Conservation (phyloP, 306 rosid genomes). For the Sesbania bispinosa region DNA sequence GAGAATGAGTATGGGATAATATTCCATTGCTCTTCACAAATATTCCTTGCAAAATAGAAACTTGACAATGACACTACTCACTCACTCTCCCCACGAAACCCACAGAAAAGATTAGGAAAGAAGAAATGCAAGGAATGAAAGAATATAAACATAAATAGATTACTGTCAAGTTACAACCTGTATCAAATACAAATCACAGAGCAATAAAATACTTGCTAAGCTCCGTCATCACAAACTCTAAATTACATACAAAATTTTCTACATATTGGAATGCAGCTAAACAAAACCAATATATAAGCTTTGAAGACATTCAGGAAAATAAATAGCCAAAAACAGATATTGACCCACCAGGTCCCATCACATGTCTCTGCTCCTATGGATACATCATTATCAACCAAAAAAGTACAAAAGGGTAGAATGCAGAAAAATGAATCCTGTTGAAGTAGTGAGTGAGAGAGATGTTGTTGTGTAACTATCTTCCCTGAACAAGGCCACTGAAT, state of each 20-base stretch:
- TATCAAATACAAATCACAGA: neutral
- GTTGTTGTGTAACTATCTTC: constrained; percentile 58
- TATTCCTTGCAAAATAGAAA: no score
- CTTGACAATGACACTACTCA: no score
- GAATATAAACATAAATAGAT: constrained; percentile 24
- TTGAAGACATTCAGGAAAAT: no score
- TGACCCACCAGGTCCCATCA: no score
- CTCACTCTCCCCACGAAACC: no score
- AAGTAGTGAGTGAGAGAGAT: constrained; percentile 15
- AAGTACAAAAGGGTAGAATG: neutral
- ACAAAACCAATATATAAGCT: constrained; percentile 4
- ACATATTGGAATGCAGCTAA: neutral
- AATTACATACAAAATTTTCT: constrained; percentile 32
- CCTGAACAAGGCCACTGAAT: constrained; percentile 97
- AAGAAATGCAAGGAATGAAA: constrained; percentile 22
- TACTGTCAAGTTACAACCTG: constrained; percentile 3
- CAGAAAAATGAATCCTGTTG: constrained; percentile 11
- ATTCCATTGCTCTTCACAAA: no score
- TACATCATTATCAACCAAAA: constrained; percentile 14
- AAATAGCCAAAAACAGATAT: no score
- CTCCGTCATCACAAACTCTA: constrained; percentile 10
- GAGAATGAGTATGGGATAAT: no score
- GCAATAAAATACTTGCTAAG: constrained; percentile 16
- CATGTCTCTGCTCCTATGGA: constrained; percentile 15
- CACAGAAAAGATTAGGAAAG: no score